Evolutionary conservation across 2,329 filamentous ascomycete genomes (phyloP).

Genomic region (Claviceps monticola): DNA sequence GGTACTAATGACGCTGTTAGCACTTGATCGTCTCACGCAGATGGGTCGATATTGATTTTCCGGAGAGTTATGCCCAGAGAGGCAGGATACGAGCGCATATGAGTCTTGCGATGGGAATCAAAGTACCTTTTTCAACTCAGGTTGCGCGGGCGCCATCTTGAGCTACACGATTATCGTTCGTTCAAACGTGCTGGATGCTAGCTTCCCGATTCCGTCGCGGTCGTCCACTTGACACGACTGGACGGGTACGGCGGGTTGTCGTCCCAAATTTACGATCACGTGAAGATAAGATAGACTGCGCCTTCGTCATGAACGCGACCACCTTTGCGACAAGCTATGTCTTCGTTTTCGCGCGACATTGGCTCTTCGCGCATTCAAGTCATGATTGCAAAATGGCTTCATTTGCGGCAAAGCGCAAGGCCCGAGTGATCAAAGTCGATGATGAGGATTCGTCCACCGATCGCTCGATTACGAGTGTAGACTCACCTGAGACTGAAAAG

Average conservation of each 20-base stretch:
- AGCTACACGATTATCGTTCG: slow-evolving; percentile 12
- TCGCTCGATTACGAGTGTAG: slow-evolving; percentile 8
- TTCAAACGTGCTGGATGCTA: slow-evolving; percentile 7
- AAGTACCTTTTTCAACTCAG: slow-evolving; percentile 90
- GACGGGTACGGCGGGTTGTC: neutral
- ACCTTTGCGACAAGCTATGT: neutral
- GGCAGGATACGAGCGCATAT: too few relatives aligned
- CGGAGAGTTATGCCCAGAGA: neutral
- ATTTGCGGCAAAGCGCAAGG: slow-evolving; percentile 49
- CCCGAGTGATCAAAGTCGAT: slow-evolving; percentile 59
- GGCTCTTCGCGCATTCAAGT: neutral
- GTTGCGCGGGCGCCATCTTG: slow-evolving; percentile 96
- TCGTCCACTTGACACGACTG: slow-evolving; percentile 12
- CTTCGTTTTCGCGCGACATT: neutral
- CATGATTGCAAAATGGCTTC: slow-evolving; percentile 30
- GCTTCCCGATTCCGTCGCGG: slow-evolving; percentile 12
- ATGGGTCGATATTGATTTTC: neutral
- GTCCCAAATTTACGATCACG: slow-evolving; percentile 25
- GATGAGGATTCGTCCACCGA: slow-evolving; percentile 44
- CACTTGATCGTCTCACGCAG: neutral
- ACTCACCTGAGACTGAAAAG: slow-evolving; percentile 16
- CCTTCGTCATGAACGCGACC: slow-evolving; percentile 1
- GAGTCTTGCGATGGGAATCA: neutral
- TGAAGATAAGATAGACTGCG: slow-evolving; percentile 31
- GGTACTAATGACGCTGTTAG: slow-evolving; percentile 52